A percentile compares a stretch with the other conserved stretches of the same genome.
These are phyloP conservation scores for Purpureocillium takamizusanense DNA, from an alignment of 2,329 filamentous ascomycete genomes.

Conservation along the genomic window DNA sequence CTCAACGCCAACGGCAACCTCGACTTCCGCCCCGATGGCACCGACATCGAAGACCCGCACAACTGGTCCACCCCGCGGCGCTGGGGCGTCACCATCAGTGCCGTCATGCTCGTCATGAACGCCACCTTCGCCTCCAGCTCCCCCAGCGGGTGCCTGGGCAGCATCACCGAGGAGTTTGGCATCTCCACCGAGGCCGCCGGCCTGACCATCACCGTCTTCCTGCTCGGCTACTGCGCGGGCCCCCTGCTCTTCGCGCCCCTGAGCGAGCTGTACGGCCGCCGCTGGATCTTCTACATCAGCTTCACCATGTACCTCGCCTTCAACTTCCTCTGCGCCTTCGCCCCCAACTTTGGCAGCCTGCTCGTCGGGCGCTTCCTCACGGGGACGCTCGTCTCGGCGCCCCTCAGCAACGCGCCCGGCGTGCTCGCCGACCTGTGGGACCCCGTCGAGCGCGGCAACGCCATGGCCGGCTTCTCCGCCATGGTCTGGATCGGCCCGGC, in stretches of 20 bases:
- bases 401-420: slow-evolving; percentile 39
- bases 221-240: slow-evolving; percentile 48
- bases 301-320: slow-evolving; percentile 41
- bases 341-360: slow-evolving; percentile 41
- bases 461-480: slow-evolving; percentile 43
- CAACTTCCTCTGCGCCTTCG: slow-evolving; percentile 44
- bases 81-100: slow-evolving; percentile 29
- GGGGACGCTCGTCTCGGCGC: slow-evolving; percentile 44
- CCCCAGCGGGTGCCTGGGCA: slow-evolving; percentile 22
- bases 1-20: slow-evolving; percentile 41
- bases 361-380: slow-evolving; percentile 46
- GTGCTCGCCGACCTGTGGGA: slow-evolving; percentile 46
- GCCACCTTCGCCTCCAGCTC: slow-evolving; percentile 39
- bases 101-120: slow-evolving; percentile 42
- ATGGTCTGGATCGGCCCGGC: slow-evolving; percentile 46
- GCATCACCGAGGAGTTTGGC: slow-evolving; percentile 24
- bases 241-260: slow-evolving; percentile 50
- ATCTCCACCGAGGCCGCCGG: slow-evolving; percentile 37
- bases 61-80: slow-evolving; percentile 35
- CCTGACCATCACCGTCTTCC: slow-evolving; percentile 43
- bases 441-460: slow-evolving; percentile 39
- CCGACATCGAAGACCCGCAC: slow-evolving; percentile 41
- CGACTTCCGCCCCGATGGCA: slow-evolving; percentile 38
- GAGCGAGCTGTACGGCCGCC: slow-evolving; percentile 46
- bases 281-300: slow-evolving; percentile 42